Percentiles rank a stretch among this genome's conserved stretches.
Evolutionary conservation across 2,329 filamentous ascomycete species (phyloP).

Genomic region (Clarireedia paspali): DNA sequence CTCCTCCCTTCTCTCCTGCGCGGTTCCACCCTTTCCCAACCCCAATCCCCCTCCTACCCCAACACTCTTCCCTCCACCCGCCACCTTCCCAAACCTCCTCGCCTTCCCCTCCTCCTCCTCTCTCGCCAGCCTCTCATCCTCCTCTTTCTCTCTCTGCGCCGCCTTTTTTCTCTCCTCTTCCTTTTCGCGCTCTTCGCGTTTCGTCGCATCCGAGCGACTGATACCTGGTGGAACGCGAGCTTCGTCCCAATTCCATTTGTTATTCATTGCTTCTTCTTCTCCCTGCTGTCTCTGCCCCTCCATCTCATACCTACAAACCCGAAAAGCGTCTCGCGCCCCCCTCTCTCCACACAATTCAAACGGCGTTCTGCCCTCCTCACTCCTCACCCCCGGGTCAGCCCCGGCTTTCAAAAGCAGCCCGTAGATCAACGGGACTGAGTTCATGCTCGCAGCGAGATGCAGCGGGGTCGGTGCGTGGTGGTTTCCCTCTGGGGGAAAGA

Average conservation of each 20-base stretch:
- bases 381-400: constrained; percentile 65
- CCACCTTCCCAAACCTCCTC: constrained; percentile 18
- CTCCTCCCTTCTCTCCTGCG: constrained; percentile 74
- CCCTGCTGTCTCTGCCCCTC: too few species aligned
- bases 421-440: constrained; percentile 67
- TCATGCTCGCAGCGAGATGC: constrained; percentile 77
- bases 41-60: constrained; percentile 35
- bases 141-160: constrained; percentile 60
- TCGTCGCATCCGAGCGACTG: constrained; percentile 62
- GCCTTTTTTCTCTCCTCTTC: constrained; percentile 61
- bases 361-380: constrained; percentile 70
- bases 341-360: constrained; percentile 87
- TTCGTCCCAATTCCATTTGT: constrained; percentile 68
- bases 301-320: constrained; percentile 60
- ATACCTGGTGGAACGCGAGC: constrained; percentile 67
- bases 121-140: constrained; percentile 61
- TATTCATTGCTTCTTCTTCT: constrained; percentile 46
- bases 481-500: constrained; percentile 63
- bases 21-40: constrained; percentile 56
- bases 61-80: constrained; percentile 34
- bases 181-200: constrained; percentile 62
- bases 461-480: constrained; percentile 73
- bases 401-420: constrained; percentile 68
- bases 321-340: constrained; percentile 81
- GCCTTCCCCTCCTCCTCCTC: constrained; percentile 37